phyloP scores from a whole-genome alignment of 306 rosid species.

The Pterocarpus santalinus region DNA sequence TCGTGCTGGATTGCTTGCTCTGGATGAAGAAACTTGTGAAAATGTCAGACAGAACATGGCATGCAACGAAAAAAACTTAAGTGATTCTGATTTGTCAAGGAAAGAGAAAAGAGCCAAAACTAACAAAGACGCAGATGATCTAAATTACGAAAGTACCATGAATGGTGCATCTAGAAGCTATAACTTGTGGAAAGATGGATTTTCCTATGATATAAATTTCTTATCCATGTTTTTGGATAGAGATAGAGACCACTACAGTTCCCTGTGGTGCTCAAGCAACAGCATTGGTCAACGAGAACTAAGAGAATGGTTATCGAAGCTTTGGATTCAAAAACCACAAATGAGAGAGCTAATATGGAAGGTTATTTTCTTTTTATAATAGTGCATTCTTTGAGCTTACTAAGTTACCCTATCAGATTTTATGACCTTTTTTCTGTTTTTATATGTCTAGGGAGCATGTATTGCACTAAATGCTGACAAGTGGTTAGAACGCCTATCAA shows the following conservation, averaged over 20 bases:
- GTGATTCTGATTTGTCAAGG: constrained; percentile 63
- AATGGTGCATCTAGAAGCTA: constrained; percentile 59
- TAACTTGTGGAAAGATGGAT: constrained; percentile 72
- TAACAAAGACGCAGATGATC: constrained; percentile 61
- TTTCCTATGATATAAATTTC: constrained; percentile 84
- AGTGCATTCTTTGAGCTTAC: constrained; percentile 25
- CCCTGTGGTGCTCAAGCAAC: constrained; percentile 90
- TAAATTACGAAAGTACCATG: constrained; percentile 43
- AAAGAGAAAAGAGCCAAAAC: constrained; percentile 77
- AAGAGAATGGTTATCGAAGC: constrained; percentile 93
- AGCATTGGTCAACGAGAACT: constrained; percentile 94
- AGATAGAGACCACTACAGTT: constrained; percentile 88
- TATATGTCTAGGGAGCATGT: constrained; percentile 83
- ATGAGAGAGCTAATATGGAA: constrained; percentile 89
- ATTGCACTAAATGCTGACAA: constrained; percentile 79
- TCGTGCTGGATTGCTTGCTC: constrained; percentile 94
- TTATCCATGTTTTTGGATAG: constrained; percentile 81
- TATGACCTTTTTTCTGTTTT: constrained; percentile 35
- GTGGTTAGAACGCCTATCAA: constrained; percentile 73
- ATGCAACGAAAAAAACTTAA: constrained; percentile 44
- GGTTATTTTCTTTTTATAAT: constrained; percentile 56
- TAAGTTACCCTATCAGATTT: constrained; percentile 37
- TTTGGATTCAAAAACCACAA: constrained; percentile 85
- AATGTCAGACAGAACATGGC: constrained; percentile 52
- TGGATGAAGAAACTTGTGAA: constrained; percentile 69